Percentiles rank a stretch among this genome's conserved stretches.
Conservation (phyloP, 1,139 yeast species). For the Yamadazyma triangularis region DNA sequence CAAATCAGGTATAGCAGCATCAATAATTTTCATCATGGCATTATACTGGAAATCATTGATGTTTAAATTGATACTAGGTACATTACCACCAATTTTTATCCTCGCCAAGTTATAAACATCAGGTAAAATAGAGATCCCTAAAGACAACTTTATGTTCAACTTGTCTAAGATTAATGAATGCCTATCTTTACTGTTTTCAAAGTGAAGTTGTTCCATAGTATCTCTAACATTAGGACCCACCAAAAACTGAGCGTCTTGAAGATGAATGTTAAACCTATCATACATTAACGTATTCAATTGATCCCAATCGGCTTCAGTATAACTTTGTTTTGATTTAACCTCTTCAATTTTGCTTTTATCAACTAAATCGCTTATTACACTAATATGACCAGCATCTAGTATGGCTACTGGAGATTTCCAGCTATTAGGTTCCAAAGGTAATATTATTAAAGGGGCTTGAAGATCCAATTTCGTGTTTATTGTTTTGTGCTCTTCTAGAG, state of each 20-base stretch:
- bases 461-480: constrained; percentile 78
- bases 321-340: constrained; percentile 64
- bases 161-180: constrained; percentile 68
- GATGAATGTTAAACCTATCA: constrained; percentile 72
- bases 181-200: constrained; percentile 27
- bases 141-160: constrained; percentile 63
- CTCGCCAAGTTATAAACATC: constrained; percentile 71
- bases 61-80: constrained; percentile 67
- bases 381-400: constrained; percentile 94
- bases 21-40: constrained; percentile 73
- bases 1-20: constrained; percentile 63
- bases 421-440: constrained; percentile 77
- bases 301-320: constrained; percentile 68
- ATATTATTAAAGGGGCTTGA: constrained; percentile 89
- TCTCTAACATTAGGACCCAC: constrained; percentile 80
- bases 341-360: constrained; percentile 66
- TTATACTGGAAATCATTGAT: constrained; percentile 89
- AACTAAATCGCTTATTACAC: constrained; percentile 76
- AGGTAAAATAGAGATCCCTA: constrained; percentile 84
- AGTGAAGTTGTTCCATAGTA: constrained; percentile 67
- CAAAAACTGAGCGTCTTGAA: constrained; percentile 84
- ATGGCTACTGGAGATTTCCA: constrained; percentile 88
- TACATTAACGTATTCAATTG: constrained; percentile 77
- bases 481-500: constrained; percentile 91
- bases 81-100: constrained; percentile 69